Evolutionary conservation across 2,329 filamentous ascomycete genomes (phyloP), one percentile per base, ranked within the genome.

Genomic region (Zelopaecilomyces penicillatus): DNA sequence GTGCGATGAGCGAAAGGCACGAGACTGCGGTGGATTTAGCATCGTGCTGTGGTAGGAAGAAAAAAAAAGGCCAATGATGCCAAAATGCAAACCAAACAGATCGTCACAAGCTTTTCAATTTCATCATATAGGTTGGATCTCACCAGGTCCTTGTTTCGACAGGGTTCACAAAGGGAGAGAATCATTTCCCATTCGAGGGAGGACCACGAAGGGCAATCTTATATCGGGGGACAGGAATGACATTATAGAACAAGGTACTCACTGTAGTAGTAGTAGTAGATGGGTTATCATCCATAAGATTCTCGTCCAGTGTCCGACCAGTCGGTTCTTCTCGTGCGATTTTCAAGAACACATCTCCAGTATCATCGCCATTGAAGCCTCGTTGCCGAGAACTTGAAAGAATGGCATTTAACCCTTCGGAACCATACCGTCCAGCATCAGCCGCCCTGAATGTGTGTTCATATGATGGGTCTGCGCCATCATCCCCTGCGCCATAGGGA

Each of bases 301-400:
- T 62, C 5, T 64, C 62, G 37, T 68, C 65, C 6, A 55, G 49
- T 12, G 57, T 54, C 41, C 65, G 68, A 39, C 64, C 67, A 11
- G 59, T 54, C 10, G 68, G 52, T 49, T 79, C 75, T 47, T 80
- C 75, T 8, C 71, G 66, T 9, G 77, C 76, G 47, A 81, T 80
- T 43, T 67, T 73, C 48, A 81, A 68, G 50, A 80, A 81, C 35
- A 80, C 64, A 50, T 81, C 77, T 34, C 74, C 74, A 4, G 69
- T 75, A 50, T 78, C 76, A 43, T 80, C 76, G 36, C 61, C 64
- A 41, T 74, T 57, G 7, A 54, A 46, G 55, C 57, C 38, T 54
- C 63, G 50, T 54, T 61, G 52, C 50, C 61, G 40, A 10, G 61
- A 62, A 1, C 68, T 67, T 46, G 67, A 61, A 19, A 66, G 64